These are phyloP conservation scores for Croton laevigatus DNA, from an alignment of 441 rosid species.

Conservation along the genomic window DNA sequence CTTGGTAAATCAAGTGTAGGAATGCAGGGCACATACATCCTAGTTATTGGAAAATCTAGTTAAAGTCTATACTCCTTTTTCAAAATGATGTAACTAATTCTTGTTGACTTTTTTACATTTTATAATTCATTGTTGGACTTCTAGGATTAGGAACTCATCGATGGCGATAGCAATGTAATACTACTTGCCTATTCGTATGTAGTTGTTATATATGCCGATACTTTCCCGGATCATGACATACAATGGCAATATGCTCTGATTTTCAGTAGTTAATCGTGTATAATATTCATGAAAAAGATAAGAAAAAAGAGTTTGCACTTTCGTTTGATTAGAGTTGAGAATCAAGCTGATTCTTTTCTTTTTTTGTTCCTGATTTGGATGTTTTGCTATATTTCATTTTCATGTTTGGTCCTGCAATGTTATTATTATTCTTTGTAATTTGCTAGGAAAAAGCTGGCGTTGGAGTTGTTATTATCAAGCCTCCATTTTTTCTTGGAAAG, in stretches of 20 bases:
- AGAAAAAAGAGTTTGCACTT: not conserved
- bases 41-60: not conserved
- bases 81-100: not conserved
- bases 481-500: not conserved
- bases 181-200: not conserved
- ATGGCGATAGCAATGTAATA: not conserved
- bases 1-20: not conserved
- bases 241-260: not conserved
- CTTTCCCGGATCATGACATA: not conserved
- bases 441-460: not conserved
- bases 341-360: not conserved
- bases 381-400: not conserved
- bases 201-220: not conserved
- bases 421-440: not conserved
- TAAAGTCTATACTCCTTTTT: not conserved
- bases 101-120: not conserved
- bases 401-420: not conserved
- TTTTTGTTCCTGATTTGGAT: not conserved
- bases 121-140: not conserved
- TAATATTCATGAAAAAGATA: not conserved
- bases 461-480: not conserved
- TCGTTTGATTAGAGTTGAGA: not conserved
- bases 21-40: not conserved
- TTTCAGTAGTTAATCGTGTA: not conserved
- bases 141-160: not conserved